Conservation (phyloP, 225 moss, liverwort and hornwort genomes). For the Marchantia paleacea region DNA sequence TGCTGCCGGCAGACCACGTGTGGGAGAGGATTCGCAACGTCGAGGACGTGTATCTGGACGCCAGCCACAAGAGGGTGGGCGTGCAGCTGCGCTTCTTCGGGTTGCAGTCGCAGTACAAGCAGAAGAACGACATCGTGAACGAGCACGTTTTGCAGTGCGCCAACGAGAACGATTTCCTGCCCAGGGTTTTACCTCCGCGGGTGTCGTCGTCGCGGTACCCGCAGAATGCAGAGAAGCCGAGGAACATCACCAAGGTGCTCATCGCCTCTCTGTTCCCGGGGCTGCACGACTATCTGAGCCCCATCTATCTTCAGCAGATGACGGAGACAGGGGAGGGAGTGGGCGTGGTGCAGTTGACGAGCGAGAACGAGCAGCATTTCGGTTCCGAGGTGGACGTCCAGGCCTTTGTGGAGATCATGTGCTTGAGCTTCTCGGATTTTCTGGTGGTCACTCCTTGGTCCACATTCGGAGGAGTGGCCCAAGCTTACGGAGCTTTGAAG, state of each 20-base stretch:
- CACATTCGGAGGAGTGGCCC: slow-evolving; percentile 33
- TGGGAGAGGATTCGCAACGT: slow-evolving; percentile 51
- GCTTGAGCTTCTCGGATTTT: slow-evolving; percentile 31
- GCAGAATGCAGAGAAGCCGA: neutral
- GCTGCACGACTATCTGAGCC: slow-evolving; percentile 7
- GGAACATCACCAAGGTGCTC: slow-evolving; percentile 21
- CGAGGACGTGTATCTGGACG: slow-evolving; percentile 41
- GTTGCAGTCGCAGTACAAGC: slow-evolving; percentile 35
- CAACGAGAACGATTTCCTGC: slow-evolving; percentile 41
- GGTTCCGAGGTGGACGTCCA: slow-evolving; percentile 26
- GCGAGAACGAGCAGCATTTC: slow-evolving; percentile 18
- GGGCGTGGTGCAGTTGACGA: slow-evolving; percentile 32
- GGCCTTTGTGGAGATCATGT: slow-evolving; percentile 33
- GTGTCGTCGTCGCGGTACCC: neutral
- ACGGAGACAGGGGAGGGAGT: slow-evolving; percentile 23
- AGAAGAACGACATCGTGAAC: slow-evolving; percentile 51
- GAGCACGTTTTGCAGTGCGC: slow-evolving; percentile 48
- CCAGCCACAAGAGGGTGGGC: slow-evolving; percentile 47
- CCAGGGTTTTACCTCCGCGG: slow-evolving; percentile 1
- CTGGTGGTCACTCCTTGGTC: slow-evolving; percentile 30
- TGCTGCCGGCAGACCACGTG: slow-evolving; percentile 49
- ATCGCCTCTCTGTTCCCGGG: slow-evolving; percentile 32
- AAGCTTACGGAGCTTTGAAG: slow-evolving; percentile 34
- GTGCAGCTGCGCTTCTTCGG: slow-evolving; percentile 56
- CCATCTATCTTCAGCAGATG: slow-evolving; percentile 8